Conservation (phyloP, 345 rosid species). For the Lenwebbia sp. region DNA sequence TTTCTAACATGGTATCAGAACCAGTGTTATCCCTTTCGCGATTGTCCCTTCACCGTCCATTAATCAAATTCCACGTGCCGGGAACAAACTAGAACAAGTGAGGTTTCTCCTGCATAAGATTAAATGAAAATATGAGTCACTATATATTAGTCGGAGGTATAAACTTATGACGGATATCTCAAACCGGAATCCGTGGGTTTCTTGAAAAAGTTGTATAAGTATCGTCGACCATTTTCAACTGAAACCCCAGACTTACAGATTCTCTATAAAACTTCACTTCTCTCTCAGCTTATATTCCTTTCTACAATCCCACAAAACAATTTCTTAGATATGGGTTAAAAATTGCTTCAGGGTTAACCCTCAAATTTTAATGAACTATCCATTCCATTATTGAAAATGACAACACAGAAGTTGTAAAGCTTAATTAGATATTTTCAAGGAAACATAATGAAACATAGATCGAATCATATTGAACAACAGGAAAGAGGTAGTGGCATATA, state of each 20-base stretch:
- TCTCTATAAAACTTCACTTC: background rate
- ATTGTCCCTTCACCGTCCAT: no score
- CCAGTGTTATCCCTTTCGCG: no score
- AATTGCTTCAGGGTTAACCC: background rate
- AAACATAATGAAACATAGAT: background rate
- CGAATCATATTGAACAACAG: background rate
- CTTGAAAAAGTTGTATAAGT: background rate
- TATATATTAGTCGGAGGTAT: background rate
- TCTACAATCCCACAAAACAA: background rate
- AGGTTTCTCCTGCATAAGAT: slow-evolving; percentile 66
- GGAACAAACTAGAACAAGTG: slow-evolving; percentile 91
- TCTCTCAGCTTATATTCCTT: background rate
- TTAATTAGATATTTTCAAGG: background rate
- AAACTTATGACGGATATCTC: background rate
- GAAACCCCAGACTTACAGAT: background rate
- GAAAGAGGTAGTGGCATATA: background rate
- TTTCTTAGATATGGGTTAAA: background rate
- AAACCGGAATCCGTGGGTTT: background rate
- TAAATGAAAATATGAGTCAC: background rate
- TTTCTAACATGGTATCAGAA: no score
- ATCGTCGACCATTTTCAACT: background rate
- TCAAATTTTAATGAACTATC: background rate
- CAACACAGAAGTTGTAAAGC: background rate
- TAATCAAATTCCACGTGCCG: no score
- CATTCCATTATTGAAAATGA: background rate